Evolutionary conservation across 148 eudicot genomes (phyloP), one percentile per base, ranked within the genome.

Genomic region (Limonium bicolor): DNA sequence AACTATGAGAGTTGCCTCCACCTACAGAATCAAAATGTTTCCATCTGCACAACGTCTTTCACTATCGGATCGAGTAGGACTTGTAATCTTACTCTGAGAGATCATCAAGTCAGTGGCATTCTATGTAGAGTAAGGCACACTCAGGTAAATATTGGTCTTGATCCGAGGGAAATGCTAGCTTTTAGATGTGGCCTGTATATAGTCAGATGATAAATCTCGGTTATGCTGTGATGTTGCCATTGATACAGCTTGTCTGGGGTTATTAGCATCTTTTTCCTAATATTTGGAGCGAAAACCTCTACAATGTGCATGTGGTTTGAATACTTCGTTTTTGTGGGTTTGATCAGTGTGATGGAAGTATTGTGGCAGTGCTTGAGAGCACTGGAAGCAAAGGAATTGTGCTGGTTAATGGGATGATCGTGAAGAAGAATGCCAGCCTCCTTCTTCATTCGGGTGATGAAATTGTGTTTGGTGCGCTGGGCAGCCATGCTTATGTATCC

Each of bases 401-500:
- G 55, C 69, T 70, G 48, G 83, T 86, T 32, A 86, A 86, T 62
- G 94, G 94, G 47, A 78, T 71, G 59, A 26, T 16, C 7, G 63
- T 78, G 20, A 73, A 67, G 85, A 86, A 62, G 73, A 73, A 64
- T 31, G 54, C 62, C 21, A 66, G 43, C 50, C 64, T 76, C 46
- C 63, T 45, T 55, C 61, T 86, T 64, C 69, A 65, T 62, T 86
- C 96, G 5, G 96, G 96, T 46, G 96, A 86, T 64, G 94, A 86
- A 36, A 53, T 86, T 60, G 62, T 73, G 28, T 82, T 86, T 34
- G 80, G 88, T 12, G 30, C 57, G 47, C 45, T 50, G 20, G 93
- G 82, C 46, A 76, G 56, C 60, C 77, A 81, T 62, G 79, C 88
- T 35, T 86, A 86, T 78, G 96, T 86, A 86, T 81, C 81, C 86